Evolutionary conservation across 2,329 filamentous ascomycete species (phyloP), one percentile per base, ranked within the genome.

Genomic region (Trichoderma polysporum): DNA sequence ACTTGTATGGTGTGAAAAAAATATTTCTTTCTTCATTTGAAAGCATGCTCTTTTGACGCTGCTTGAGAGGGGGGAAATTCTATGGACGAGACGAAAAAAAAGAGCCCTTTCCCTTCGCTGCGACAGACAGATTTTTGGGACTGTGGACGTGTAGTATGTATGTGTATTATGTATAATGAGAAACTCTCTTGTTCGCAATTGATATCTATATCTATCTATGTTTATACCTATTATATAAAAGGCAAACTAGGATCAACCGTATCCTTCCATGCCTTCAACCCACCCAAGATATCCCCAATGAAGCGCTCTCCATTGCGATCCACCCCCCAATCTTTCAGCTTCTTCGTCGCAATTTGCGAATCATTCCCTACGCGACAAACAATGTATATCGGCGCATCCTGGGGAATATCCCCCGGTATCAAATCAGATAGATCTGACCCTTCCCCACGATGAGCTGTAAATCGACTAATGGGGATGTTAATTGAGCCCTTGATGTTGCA

Each of bases 281-380:
- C 92, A 0, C 91, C 91, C 61, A 81, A 81, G 29, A 95, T 88
- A 75, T 95, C 91, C 12, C 87, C 86, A 52, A 94, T 86, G 70
- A 85, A 87, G 12, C 88, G 82, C 53, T 80, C 77, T 0, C 86
- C 85, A 1, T 78, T 76, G n/a, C 74, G 73, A 35, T 83, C 85
- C 2, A 88, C 70, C 0, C 86, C 86, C 52, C 87, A 73, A 15
- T 90, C 85, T 72, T 90, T 89, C 66, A 94, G 79, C 71, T 86
- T 89, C 71, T 81, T 84, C 0, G 88, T 84, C 0, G 88, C 88
- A 22, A 92, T 71, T 74, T 94, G 92, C 12, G 91, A 94, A 75
- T 95, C 91, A 69, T 94, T 92, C 0, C 92, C 92, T 1, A 91
- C 82, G 33, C 91, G 83, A 71, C 92, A 95, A 0, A 95, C 83